Percentiles rank a stretch among this genome's conserved stretches.
Evolutionary conservation across 345 rosid species (phyloP).

Genomic region (Populus davidiana): DNA sequence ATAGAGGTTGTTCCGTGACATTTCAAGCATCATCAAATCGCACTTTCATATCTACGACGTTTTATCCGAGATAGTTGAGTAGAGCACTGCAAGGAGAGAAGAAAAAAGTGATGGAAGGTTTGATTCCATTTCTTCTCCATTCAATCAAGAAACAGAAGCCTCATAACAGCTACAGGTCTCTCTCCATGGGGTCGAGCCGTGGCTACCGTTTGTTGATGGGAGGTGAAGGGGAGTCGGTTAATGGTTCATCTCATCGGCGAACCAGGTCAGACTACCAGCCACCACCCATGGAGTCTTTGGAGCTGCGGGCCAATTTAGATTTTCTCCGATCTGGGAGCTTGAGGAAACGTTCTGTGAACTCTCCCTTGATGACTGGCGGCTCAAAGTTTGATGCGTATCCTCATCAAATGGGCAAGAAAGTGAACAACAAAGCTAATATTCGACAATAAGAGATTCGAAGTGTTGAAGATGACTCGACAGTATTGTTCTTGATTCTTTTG

Average conservation of each 20-base stretch:
- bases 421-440: neutral
- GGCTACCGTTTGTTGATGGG: slow-evolving; percentile 56
- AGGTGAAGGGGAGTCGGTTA: slow-evolving; percentile 25
- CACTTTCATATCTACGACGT: neutral
- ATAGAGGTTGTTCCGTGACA: neutral
- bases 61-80: neutral
- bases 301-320: slow-evolving; percentile 25
- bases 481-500: neutral
- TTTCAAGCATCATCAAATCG: neutral
- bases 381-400: slow-evolving; percentile 6
- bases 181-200: slow-evolving; percentile 45
- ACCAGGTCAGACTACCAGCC: slow-evolving; percentile 49
- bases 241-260: slow-evolving; percentile 35
- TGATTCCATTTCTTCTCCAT: slow-evolving; percentile 57
- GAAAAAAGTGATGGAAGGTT: slow-evolving; percentile 55
- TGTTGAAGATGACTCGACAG: too few species aligned
- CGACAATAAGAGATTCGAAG: neutral
- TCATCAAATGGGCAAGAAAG: neutral
- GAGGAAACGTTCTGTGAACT: neutral
- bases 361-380: slow-evolving; percentile 10
- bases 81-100: neutral
- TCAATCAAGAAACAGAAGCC: slow-evolving; percentile 40
- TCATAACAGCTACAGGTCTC: slow-evolving; percentile 16
- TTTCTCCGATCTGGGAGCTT: slow-evolving; percentile 8
- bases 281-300: slow-evolving; percentile 27